Evolutionary conservation across 1,284 basidiomycete genomes (phyloP).

Genomic region (Fomitopsis betulina): DNA sequence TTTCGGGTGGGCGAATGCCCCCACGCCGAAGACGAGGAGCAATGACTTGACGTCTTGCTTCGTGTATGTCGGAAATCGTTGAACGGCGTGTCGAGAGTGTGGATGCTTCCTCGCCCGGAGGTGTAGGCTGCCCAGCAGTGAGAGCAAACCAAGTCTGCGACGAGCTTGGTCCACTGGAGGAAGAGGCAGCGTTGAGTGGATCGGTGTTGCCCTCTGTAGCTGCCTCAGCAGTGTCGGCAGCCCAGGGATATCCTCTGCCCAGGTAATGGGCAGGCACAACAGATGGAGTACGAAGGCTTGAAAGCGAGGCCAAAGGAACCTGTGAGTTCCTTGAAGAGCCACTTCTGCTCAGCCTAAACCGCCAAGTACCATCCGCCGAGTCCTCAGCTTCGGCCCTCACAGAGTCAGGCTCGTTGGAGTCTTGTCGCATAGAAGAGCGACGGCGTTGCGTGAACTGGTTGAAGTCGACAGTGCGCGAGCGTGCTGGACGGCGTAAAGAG

Average conservation of each 20-base stretch:
- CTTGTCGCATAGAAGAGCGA: slow-evolving; percentile 29
- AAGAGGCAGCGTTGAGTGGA: neutral
- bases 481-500: slow-evolving; percentile 45
- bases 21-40: slow-evolving; percentile 54
- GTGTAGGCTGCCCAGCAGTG: slow-evolving; percentile 9
- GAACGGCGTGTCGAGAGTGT: slow-evolving; percentile 6
- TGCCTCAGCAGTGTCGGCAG: neutral
- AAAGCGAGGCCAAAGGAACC: neutral
- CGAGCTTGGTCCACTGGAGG: slow-evolving; percentile 15
- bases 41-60: slow-evolving; percentile 14
- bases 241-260: slow-evolving; percentile 4
- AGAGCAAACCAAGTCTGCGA: slow-evolving; percentile 25
- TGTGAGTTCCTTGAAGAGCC: neutral
- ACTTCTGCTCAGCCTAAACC: slow-evolving; percentile 12
- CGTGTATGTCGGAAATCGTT: slow-evolving; percentile 11
- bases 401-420: slow-evolving; percentile 10
- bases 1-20: slow-evolving; percentile 55
- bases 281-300: neutral
- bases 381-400: slow-evolving; percentile 14
- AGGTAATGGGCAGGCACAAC: neutral
- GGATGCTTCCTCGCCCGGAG: slow-evolving; percentile 4
- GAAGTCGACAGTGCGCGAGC: slow-evolving; percentile 57
- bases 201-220: neutral
- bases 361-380: slow-evolving; percentile 14
- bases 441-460: slow-evolving; percentile 64